Conservation (phyloP, 2,329 filamentous ascomycete genomes). For the Colletotrichum sp. region DNA sequence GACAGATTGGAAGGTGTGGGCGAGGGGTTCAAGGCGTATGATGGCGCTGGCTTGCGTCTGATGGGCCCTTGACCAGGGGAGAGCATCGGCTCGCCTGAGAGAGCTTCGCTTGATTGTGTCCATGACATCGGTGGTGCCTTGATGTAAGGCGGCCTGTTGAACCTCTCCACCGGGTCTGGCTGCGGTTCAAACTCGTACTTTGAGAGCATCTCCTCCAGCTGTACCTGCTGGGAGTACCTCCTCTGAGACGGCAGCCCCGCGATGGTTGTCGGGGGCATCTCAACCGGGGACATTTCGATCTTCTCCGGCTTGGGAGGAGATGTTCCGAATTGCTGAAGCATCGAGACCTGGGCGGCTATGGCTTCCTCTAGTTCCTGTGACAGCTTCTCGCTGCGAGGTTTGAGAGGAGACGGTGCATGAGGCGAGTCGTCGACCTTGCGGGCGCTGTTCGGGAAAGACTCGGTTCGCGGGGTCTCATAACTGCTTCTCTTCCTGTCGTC, state of each 20-base stretch:
- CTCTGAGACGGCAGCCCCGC: conserved; percentile 11
- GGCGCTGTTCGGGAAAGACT: not conserved
- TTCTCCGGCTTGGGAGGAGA: conserved; percentile 2
- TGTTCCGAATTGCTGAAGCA: not conserved
- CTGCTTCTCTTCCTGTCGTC: not conserved
- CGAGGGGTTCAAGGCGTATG: conserved; percentile 2
- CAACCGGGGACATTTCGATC: not conserved
- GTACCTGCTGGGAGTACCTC: conserved; percentile 2
- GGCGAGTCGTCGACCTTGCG: not conserved
- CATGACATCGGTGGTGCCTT: conserved; percentile 2
- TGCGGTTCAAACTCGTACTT: conserved; percentile 9
- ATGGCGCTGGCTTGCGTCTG: conserved; percentile 14
- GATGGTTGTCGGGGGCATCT: not conserved
- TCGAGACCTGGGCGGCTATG: conserved; percentile 4
- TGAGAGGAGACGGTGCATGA: not conserved
- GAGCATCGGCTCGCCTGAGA: not conserved
- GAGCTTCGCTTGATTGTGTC: not conserved
- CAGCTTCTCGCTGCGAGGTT: not conserved
- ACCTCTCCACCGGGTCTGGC: not conserved
- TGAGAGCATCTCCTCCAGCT: not conserved
- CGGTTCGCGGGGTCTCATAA: not conserved
- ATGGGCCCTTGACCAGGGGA: conserved; percentile 14
- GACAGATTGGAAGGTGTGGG: not conserved
- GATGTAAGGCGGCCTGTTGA: not conserved
- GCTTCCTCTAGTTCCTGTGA: conserved; percentile 8